Evolutionary conservation across 1,284 basidiomycete genomes (phyloP), one percentile per base, ranked within the genome.

Genomic region (Cutaneotrichosporon sp.): DNA sequence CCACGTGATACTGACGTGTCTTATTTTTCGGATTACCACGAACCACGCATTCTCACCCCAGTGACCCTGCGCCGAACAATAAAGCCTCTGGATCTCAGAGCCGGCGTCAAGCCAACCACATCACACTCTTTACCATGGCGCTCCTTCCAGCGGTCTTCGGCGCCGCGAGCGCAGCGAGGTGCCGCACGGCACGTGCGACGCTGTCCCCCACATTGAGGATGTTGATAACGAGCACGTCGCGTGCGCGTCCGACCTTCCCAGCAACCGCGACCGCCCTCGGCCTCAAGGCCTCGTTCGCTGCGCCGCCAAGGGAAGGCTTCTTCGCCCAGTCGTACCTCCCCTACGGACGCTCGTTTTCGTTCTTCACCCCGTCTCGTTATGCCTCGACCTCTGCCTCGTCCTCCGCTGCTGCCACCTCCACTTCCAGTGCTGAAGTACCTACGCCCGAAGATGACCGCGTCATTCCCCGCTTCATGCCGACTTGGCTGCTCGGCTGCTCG

Each of bases 401-500:
- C 49, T n/a, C 59, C 3, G 56, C 50, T 14, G 4, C 59, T 14
- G 31, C 65, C 11, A 53, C 59, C 32, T 16, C 38, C 38, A 14
- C 38, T 40, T 11, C 38, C 26, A 26, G 26, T 8, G 34, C 49
- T 46, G 61, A 22, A 11, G 11, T 31, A 7, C 14, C 14, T 58
- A 73, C 21, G 67, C 81, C 36, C 18, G 88, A 87, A 0, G 80
- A 86, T 18, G 84, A 65, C 38, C 66, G 66, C 49, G 58, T 92
- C 30, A 87, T 93, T 9, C 83, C 88, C 1, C 89, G 89, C 0
- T 82, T 87, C 13, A 90, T 98, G 6, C 80, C 82, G 0, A 73
- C 86, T 67, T 97, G 95, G 90, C 86, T 98, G 21, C 84, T 94
- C 73, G 79, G 85, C 46, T 93, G 91, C 21, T 90, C 92, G 0